Evolutionary conservation across 495 filamentous ascomycete genomes (phyloP).

Genomic region (Terfezia claveryi): DNA sequence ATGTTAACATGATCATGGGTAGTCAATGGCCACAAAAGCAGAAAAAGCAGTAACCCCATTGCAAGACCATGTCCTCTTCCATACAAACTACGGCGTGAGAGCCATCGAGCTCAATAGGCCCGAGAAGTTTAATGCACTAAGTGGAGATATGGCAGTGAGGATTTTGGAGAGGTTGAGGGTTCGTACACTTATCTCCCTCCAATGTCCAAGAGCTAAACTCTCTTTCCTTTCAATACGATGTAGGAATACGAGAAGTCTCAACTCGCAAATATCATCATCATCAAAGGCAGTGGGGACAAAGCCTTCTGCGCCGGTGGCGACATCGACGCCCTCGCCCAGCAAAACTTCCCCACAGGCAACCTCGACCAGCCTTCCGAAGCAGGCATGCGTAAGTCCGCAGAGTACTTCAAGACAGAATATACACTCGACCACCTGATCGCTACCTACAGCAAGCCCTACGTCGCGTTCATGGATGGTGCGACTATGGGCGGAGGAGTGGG

Average conservation of each 20-base stretch:
- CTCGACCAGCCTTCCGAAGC: constrained; percentile 25
- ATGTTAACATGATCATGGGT: no score
- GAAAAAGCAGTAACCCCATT: no score
- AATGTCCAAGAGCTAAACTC: neutral
- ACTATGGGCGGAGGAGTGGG: constrained; percentile 98
- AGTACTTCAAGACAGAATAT: constrained; percentile 87
- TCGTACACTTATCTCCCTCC: constrained; percentile 3
- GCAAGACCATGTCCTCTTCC: constrained; percentile 67
- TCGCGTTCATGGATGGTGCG: constrained; percentile 91
- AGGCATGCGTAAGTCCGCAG: constrained; percentile 44
- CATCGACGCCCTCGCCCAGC: constrained; percentile 49
- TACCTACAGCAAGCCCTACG: constrained; percentile 80
- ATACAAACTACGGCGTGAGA: constrained; percentile 64
- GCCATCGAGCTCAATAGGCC: constrained; percentile 89
- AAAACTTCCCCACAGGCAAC: constrained; percentile 32
- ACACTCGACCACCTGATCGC: constrained; percentile 82
- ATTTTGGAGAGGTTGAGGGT: constrained; percentile 63
- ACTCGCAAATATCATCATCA: constrained; percentile 74
- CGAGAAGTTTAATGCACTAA: constrained; percentile 68
- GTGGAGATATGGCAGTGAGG: constrained; percentile 83
- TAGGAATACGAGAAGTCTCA: constrained; percentile 86
- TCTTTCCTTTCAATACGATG: neutral
- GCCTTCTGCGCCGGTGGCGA: constrained; percentile 91
- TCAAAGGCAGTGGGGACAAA: constrained; percentile 64
- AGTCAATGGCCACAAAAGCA: no score